phyloP scores from a whole-genome alignment of 2,329 filamentous ascomycete species.

The Exophiala sp. region DNA sequence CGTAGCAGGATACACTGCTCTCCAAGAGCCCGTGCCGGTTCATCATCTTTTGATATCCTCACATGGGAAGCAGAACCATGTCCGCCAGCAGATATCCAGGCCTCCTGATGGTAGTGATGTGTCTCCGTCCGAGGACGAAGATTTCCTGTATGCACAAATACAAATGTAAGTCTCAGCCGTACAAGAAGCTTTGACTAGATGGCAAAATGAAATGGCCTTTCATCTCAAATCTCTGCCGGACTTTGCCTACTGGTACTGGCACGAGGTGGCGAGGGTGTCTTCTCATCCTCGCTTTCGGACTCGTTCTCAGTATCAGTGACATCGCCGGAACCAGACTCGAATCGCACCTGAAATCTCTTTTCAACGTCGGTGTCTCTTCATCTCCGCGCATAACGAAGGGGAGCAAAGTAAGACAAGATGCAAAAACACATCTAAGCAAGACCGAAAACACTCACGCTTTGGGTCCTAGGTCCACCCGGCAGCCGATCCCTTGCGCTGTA shows the following conservation, averaged over 20 bases:
- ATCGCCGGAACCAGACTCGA: no score
- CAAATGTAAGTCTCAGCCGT: constrained; percentile 2
- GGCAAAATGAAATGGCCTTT: background rate
- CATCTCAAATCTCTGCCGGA: background rate
- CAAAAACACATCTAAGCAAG: background rate
- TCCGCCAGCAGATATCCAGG: constrained; percentile 4
- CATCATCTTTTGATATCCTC: background rate
- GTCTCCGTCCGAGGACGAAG: constrained; percentile 1
- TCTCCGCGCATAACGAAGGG: constrained; percentile 15
- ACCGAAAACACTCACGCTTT: constrained; percentile 19
- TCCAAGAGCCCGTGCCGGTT: no score
- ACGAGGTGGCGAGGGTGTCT: background rate
- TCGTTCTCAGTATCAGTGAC: background rate
- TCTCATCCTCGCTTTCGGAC: constrained; percentile 4
- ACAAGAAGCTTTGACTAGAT: no score
- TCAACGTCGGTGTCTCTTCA: constrained; percentile 12
- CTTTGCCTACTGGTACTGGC: background rate
- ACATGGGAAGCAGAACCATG: constrained; percentile 10
- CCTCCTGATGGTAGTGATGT: background rate
- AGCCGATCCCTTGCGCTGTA: constrained; percentile 17
- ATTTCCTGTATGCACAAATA: constrained; percentile 6
- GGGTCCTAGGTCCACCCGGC: constrained; percentile 20
- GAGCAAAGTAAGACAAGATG: constrained; percentile 7
- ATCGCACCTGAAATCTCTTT: background rate
- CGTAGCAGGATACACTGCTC: no score